Evolutionary conservation across 2,329 filamentous ascomycete genomes (phyloP), one percentile per base, ranked within the genome.

Genomic region (Cordyceps cicadae): DNA sequence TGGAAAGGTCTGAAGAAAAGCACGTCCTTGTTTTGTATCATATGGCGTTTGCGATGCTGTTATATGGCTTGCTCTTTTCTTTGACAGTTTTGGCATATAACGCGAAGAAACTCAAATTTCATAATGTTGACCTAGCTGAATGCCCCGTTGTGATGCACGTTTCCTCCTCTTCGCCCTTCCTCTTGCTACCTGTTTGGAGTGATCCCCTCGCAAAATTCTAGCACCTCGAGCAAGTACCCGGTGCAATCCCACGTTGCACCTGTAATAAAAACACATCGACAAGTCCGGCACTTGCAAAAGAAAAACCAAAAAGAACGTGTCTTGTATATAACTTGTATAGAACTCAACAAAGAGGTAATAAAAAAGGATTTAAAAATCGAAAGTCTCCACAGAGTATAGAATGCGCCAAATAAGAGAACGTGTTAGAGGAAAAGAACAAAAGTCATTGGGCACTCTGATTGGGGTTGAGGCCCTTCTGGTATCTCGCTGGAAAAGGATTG

Each of bases 401-500:
- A 58, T 54, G 50, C 54, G 55, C 56, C 54, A 54, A 41, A 54
- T 29, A 57, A 58, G 48, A 45, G 26, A 50, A 52, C 8, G 21
- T 14, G 21, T 14, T 32, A 39, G 26, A 54, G 46, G 29, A 34
- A 32, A 6, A 54, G 37, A 59, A 53, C 17, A 53, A 58, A 58
- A 39, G 54, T 53, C 50, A 59, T 59, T 54, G 54, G 51, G 58
- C 58, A 49, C 58, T 60, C 58, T 19, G 58, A 24, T 52, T 3
- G 51, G 14, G 41, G 43, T 54, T 43, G 58, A 60, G 58, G 58
- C 50, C 50, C 51, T 46, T 60, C 51, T 60, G 58, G 58, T 60
- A 60, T 60, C 58, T 61, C 53, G 59, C 59, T 57, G 59, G 53
- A 53, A 61, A 61, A 55, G 29, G 51, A 54, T 54, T 46, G 24